Evolutionary conservation across 495 filamentous ascomycete species (phyloP).

Genomic region (Penicillium roqueforti): DNA sequence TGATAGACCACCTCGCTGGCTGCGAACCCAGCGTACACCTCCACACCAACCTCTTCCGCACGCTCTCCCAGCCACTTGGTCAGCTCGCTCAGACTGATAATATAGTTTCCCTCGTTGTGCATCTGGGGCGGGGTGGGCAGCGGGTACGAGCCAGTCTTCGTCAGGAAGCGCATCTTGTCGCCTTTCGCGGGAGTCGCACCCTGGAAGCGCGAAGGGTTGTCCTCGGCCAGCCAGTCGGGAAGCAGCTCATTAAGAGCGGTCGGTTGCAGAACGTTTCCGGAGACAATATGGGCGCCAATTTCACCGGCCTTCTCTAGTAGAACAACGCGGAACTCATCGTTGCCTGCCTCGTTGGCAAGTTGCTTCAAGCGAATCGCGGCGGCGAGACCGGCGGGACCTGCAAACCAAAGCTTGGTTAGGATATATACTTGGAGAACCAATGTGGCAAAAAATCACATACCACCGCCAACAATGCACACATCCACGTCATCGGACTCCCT

Average conservation of each 20-base stretch:
- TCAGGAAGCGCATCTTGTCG: slow-evolving; percentile 93
- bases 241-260: slow-evolving; percentile 84
- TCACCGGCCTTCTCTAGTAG: slow-evolving; percentile 95
- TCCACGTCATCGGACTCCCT: slow-evolving; percentile 91
- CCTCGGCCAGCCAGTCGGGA: slow-evolving; percentile 86
- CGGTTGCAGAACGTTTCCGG: slow-evolving; percentile 92
- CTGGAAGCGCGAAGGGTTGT: slow-evolving; percentile 81
- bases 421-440: slow-evolving; percentile 8
- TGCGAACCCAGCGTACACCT: slow-evolving; percentile 94
- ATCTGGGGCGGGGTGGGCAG: slow-evolving; percentile 92
- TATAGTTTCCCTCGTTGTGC: slow-evolving; percentile 98
- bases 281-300: slow-evolving; percentile 90
- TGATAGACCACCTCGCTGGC: slow-evolving; percentile 89
- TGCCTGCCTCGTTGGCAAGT: slow-evolving; percentile 89
- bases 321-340: slow-evolving; percentile 91
- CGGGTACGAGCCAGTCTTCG: slow-evolving; percentile 70
- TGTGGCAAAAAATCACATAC: slow-evolving; percentile 36
- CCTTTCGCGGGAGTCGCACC: slow-evolving; percentile 73
- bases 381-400: slow-evolving; percentile 83
- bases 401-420: slow-evolving; percentile 14
- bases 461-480: slow-evolving; percentile 94
- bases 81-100: slow-evolving; percentile 90
- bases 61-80: slow-evolving; percentile 93
- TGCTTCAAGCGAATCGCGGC: slow-evolving; percentile 96
- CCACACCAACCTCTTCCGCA: slow-evolving; percentile 96